A percentile compares a stretch with the other conserved stretches of the same genome.
These are phyloP conservation scores for Infundibulicybe gibba DNA, from an alignment of 768 basidiomycete genomes.

Conservation along the genomic window DNA sequence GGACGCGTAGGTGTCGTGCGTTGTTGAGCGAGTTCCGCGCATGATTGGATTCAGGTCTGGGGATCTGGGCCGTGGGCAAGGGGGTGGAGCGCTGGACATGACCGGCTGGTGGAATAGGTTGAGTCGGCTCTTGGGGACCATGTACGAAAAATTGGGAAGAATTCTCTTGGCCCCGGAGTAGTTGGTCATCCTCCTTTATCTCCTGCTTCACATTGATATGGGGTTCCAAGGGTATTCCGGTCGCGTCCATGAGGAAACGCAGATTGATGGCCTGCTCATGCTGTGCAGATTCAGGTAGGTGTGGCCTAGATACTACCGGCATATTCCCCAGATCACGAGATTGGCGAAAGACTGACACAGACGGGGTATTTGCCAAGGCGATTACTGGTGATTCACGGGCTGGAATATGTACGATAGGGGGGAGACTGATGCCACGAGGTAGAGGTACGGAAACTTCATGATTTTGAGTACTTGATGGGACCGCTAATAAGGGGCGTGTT, in stretches of 20 bases:
- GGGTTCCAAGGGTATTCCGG: constrained; percentile 11
- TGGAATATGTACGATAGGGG: neutral
- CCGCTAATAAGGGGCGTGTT: too few species aligned
- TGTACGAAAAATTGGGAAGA: neutral
- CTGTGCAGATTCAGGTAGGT: constrained; percentile 13
- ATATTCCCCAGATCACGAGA: constrained; percentile 16
- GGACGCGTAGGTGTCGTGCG: too few species aligned
- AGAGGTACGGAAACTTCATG: too few species aligned
- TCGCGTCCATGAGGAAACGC: constrained; percentile 16
- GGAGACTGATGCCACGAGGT: neutral
- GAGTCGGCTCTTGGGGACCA: neutral
- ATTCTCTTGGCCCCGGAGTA: neutral
- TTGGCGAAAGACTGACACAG: neutral
- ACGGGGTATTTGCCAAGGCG: neutral
- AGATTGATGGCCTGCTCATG: constrained; percentile 25
- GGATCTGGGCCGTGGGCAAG: too few species aligned
- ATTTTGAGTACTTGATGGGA: too few species aligned
- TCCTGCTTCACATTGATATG: constrained; percentile 6
- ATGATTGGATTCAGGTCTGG: neutral
- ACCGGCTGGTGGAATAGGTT: neutral
- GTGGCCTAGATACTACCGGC: constrained; percentile 14
- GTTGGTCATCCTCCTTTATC: constrained; percentile 6
- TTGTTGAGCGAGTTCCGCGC: neutral
- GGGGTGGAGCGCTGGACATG: neutral
- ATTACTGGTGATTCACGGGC: neutral